A percentile compares a stretch with the other conserved stretches of the same genome.
phyloP scores from a whole-genome alignment of 1,284 basidiomycete genomes.

The Stygiomarasmius scandens region DNA sequence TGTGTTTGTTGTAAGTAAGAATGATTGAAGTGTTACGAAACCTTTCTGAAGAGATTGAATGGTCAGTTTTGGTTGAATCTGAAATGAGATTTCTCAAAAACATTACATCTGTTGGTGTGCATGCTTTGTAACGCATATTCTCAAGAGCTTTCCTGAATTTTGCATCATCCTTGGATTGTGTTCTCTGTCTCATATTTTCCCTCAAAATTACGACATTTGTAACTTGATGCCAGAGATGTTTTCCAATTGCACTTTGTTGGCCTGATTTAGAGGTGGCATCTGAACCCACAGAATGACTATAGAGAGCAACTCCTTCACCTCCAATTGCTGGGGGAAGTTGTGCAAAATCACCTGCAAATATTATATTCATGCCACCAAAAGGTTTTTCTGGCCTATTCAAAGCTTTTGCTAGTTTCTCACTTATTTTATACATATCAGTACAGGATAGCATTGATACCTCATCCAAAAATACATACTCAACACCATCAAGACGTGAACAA shows the following conservation, averaged over 20 bases:
- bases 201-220: slow-evolving; percentile 36
- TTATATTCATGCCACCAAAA: slow-evolving; percentile 26
- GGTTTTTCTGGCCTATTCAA: slow-evolving; percentile 4
- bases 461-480: slow-evolving; percentile 23
- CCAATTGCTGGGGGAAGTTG: slow-evolving; percentile 26
- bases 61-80: background rate
- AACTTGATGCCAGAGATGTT: slow-evolving; percentile 37
- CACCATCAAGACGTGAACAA: slow-evolving; percentile 13
- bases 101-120: slow-evolving; percentile 33
- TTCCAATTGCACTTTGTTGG: slow-evolving; percentile 30
- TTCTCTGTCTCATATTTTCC: slow-evolving; percentile 40
- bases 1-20: slow-evolving; percentile 16
- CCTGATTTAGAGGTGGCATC: slow-evolving; percentile 1
- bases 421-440: slow-evolving; percentile 21
- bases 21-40: slow-evolving; percentile 22
- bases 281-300: slow-evolving; percentile 8
- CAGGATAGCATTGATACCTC: slow-evolving; percentile 23
- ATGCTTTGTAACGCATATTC: slow-evolving; percentile 26
- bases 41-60: slow-evolving; percentile 12
- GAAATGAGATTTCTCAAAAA: slow-evolving; percentile 29
- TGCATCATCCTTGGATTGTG: slow-evolving; percentile 24
- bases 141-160: slow-evolving; percentile 30
- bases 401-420: slow-evolving; percentile 13
- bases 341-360: slow-evolving; percentile 31
- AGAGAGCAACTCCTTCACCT: slow-evolving; percentile 5